Evolutionary conservation across 495 filamentous ascomycete species (phyloP), one percentile per base, ranked within the genome.

Genomic region (Penicillium mononematosum): DNA sequence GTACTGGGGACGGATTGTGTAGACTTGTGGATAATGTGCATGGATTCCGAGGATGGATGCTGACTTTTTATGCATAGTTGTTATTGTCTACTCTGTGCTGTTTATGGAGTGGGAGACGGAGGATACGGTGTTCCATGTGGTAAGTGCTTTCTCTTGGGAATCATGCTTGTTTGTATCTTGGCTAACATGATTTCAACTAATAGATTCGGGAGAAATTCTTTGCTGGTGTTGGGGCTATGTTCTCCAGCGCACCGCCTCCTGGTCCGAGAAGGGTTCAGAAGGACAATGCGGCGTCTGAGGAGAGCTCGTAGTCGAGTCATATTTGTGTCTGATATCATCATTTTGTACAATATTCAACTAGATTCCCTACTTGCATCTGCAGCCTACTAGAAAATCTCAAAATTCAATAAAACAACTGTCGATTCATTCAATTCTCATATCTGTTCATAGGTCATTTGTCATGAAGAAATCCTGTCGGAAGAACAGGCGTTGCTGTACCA

Each of bases 51-150:
- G 38, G 22, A 20, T 44, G 14, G 25, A 24, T 49, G 44, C 58
- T 58, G 50, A 65, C 50, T 24, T 50, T 55, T 43, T 49, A 8
- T 38, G 45, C 44, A 29, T 67, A 92, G 88, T 80, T 66, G 81
- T 93, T 9, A 27, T 87, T 12, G 67, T 84, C n/a, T 96, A 92
- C 67, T 76, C 83, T 5, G 76, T 92, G 25, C 76, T 96, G 9
- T 92, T 89, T 61, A 83, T 91, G 82, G 86, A 96, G 53, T 91
- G 85, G 85, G 80, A 81, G 56, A 73, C 78, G 16, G 78, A 81
- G 53, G 76, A 78, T 24, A 78, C 81, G 44, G 85, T 86, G 2
- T 88, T 91, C 67, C 76, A 84, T 53, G 81, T 73, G 50, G 73
- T 78, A 48, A 62, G 70, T 69, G 12, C 19, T 53, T 16, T 42